A percentile compares a stretch with the other conserved stretches of the same genome.
Evolutionary conservation across 257 asterid genomes (phyloP).

Genomic region (Mentha longifolia): DNA sequence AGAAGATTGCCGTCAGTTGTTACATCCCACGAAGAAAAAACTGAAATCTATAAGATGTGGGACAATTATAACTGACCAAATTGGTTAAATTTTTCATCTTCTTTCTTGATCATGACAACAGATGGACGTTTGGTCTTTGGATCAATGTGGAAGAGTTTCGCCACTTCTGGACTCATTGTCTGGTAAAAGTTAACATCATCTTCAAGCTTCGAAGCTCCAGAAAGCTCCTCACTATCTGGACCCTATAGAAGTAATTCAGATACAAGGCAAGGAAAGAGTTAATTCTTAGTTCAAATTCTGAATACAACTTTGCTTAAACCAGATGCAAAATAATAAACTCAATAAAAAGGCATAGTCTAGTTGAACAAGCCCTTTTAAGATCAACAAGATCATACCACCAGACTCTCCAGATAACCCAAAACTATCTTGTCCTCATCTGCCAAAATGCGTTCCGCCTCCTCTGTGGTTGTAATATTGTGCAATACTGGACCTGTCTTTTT

Average conservation of each 20-base stretch:
- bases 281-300: neutral
- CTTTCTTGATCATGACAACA: slow-evolving; percentile 74
- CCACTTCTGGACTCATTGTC: slow-evolving; percentile 70
- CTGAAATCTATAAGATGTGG: neutral
- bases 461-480: slow-evolving; percentile 58
- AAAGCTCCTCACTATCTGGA: slow-evolving; percentile 68
- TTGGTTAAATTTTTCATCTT: slow-evolving; percentile 59
- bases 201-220: slow-evolving; percentile 77
- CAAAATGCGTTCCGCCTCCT: slow-evolving; percentile 77
- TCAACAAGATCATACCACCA: slow-evolving; percentile 61
- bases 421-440: slow-evolving; percentile 63
- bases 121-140: slow-evolving; percentile 64
- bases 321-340: slow-evolving; percentile 2
- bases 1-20: slow-evolving; percentile 17
- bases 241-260: slow-evolving; percentile 51
- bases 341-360: neutral
- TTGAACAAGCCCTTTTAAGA: neutral
- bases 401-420: slow-evolving; percentile 68
- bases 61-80: slow-evolving; percentile 55
- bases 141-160: slow-evolving; percentile 71
- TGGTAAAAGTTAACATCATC: slow-evolving; percentile 78
- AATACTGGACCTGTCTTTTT: slow-evolving; percentile 81
- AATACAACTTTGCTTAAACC: neutral
- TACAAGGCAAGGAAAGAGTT: slow-evolving; percentile 4
- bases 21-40: neutral